These are phyloP conservation scores for Penicillium parvum DNA, from an alignment of 495 filamentous ascomycete genomes.

Conservation along the genomic window DNA sequence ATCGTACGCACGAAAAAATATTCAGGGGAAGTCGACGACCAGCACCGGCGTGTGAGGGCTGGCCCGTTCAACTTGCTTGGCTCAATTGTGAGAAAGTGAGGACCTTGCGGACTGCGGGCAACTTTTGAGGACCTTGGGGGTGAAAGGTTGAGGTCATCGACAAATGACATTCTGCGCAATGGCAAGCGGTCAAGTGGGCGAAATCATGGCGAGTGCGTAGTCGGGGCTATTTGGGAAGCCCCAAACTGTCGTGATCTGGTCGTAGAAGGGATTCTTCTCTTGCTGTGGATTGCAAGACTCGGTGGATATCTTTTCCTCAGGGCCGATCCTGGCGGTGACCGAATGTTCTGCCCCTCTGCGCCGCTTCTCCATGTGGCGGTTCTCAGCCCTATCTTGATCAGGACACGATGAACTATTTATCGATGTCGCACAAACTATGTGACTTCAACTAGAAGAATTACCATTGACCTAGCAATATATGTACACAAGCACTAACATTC, in stretches of 20 bases:
- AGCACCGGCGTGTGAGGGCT: background rate
- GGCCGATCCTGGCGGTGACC: constrained; percentile 10
- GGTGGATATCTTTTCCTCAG: constrained; percentile 1
- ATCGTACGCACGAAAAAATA: too few species aligned
- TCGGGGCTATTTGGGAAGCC: too few species aligned
- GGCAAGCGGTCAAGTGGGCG: constrained; percentile 14
- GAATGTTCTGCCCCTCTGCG: constrained; percentile 4
- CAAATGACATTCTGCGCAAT: constrained; percentile 17
- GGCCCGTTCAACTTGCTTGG: background rate
- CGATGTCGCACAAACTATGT: background rate
- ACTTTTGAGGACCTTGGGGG: constrained; percentile 35
- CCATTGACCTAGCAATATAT: background rate
- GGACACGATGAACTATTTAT: background rate
- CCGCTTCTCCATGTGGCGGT: background rate
- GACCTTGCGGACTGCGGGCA: constrained; percentile 28
- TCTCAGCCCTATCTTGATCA: background rate
- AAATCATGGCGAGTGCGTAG: background rate
- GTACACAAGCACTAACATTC: too few species aligned
- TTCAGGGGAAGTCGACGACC: constrained; percentile 3
- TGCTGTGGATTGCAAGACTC: background rate
- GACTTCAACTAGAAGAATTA: background rate
- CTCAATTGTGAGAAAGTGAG: too few species aligned
- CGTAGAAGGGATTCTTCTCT: background rate
- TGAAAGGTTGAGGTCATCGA: constrained; percentile 21
- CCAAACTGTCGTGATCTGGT: background rate